Base-by-base conservation (phyloP, 1,284 basidiomycete genomes). In the Puccinia coronata region DNA sequence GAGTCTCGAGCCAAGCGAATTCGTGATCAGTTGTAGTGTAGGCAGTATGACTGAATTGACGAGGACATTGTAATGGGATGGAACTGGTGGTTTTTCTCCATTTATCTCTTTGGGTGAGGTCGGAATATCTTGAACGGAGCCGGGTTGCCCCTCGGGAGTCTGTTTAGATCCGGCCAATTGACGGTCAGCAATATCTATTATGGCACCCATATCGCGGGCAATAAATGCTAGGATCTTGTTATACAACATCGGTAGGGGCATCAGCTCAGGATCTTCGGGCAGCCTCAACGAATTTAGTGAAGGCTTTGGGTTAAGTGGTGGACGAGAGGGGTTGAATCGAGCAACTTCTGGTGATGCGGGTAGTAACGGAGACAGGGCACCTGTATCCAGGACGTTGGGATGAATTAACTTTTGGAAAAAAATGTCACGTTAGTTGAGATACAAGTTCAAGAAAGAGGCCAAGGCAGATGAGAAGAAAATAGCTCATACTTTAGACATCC, bases 141-240 rank as follows among this genome's bases (percentile, higher is more conserved):
- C 25, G 28, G 59, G 23, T 28, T 49, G 69, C 25, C n/a, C 9
- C 61, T 59, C 67, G 34, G 41, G 49, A 28, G 67, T 18, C 1
- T 43, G 39, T 72, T 80, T 80, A 23, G 69, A 36, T n/a, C 69
- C 51, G 11, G 78, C 55, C 20, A 80, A n/a, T 25, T 72, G 78
- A 23, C 69, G 67, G 65, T 80, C 78, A 80, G 78, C 78, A 51
- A 80, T 31, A 23, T 72, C 67, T 25, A 80, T 31, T n/a, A 80
- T 63, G 6, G 55, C 28, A n/a, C 53, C 34, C 51, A 80, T 47
- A 39, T 80, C 78, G 41, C 78, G 78, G 16, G 78, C 69, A 41
- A 80, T 80, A 36, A 80, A 80, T n/a, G 67, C 78, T 34, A 80
- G 43, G 39, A 80, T 80, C 55, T 80, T 80, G 65, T 72, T 80